Base-by-base conservation (phyloP, 371 early-diverging fungal species). In the Neoconidiobolus thromboides region DNA sequence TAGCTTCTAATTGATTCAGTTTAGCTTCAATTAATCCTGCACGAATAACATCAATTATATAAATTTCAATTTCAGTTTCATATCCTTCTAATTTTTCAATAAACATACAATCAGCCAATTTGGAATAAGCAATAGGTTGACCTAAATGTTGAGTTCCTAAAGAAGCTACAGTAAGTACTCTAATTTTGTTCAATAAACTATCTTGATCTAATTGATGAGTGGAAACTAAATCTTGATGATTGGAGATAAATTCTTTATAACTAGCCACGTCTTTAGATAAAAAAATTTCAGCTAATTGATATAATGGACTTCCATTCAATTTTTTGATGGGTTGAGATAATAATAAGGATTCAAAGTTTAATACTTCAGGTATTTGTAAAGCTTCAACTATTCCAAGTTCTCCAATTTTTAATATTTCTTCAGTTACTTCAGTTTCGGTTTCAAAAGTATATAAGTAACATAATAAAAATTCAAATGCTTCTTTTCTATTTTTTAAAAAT, bases 1-100 rank as follows among this genome's bases (percentile, higher is more conserved):
- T 79, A 67, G 81, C 78, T 67, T 80, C 76, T 39, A 93, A 74
- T 74, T 93, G 96, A 73, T 93, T 85, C 73, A 95, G 81, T 71
- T 89, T 89, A 64, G 90, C 93, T 68, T 93, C 91, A n/a, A 93
- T 79, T 61, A 95, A 75, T 50, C 90, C 89, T 43, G 88, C 83
- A 40, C 92, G 87, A 60, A 93, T 91, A 9, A 80, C 82, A 68
- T 26, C 14, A 14, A 51, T 46, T 4, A 62, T 15, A 39, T 12
- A 47, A 9, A 6, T 6, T 48, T 58, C 43, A 70, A 95, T 91
- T 26, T 91, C 83, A 89, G 89, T 89, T 76, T 89, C 70, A 73
- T 93, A 93, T 3, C 92, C 89, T 46, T 91, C 89, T n/a, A 75
- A 80, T 60, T 79, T 82, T 6, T 74, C 69, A 55, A 93, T 79